A percentile compares a stretch with the other conserved stretches of the same genome.
Conservation (phyloP, 1,139 yeast genomes). For the Lizanozyma gosingica region DNA sequence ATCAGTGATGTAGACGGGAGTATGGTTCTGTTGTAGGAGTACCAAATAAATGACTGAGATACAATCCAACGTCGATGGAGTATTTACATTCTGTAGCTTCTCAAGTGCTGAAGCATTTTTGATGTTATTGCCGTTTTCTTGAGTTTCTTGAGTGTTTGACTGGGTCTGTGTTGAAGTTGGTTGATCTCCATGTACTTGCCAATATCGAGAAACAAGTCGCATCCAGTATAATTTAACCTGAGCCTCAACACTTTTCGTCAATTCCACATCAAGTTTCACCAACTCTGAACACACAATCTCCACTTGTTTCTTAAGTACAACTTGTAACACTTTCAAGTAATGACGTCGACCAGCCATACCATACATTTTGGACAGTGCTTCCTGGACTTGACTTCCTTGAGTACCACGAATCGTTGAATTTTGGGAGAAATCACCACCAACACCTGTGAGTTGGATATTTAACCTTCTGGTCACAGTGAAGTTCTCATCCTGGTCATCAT, state of each 20-base stretch:
- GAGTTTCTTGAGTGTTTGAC: constrained; percentile 5
- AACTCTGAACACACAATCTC: constrained; percentile 12
- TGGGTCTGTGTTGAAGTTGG: constrained; percentile 1
- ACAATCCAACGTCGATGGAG: constrained; percentile 20
- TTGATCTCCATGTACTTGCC: constrained; percentile 1
- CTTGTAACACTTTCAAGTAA: constrained; percentile 46
- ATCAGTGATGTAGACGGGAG: constrained; percentile 31
- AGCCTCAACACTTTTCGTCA: constrained; percentile 27
- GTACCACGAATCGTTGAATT: constrained; percentile 5
- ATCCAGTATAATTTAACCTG: constrained; percentile 48
- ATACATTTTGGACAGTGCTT: constrained; percentile 21
- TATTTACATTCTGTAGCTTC: constrained; percentile 9
- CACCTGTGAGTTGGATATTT: constrained; percentile 23
- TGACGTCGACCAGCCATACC: constrained; percentile 47
- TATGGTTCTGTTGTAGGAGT: constrained; percentile 20
- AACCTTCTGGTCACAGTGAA: constrained; percentile 44
- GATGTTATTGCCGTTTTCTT: constrained; percentile 2
- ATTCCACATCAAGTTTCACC: constrained; percentile 20
- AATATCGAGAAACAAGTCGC: constrained; percentile 17
- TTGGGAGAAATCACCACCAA: constrained; percentile 12
- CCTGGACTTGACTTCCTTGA: constrained; percentile 14
- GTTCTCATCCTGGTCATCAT: constrained; percentile 62
- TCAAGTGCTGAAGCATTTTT: constrained; percentile 3
- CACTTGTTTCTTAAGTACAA: constrained; percentile 42
- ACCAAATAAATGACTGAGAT: constrained; percentile 32